Base-by-base conservation (phyloP, 345 rosid species). In the Boechera retrofracta region DNA sequence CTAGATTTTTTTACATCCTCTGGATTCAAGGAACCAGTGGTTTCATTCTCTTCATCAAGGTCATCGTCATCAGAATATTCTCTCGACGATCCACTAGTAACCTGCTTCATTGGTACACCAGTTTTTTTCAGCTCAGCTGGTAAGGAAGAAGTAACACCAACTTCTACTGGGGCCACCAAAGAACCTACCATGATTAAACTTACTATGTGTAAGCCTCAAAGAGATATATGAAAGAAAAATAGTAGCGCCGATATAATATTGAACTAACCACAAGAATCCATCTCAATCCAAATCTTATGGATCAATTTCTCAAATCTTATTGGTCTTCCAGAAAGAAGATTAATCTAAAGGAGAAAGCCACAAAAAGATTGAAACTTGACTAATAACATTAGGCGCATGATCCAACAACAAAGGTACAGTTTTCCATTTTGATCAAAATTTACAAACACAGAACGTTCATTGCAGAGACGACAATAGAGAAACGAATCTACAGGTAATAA, bases 21-120 rank as follows among this genome's bases (percentile, higher is more conserved):
- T 6, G 88, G 96, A 79, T 81, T 90, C 81, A 41, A 64, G 70
- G 82, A 75, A 44, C 85, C 92, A 48, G 88, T 81, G 35, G 86
- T 93, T 83, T 85, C 98, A 21, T 85, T 91, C 77, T 92, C 98
- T 68, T 89, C 94, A 63, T 95, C 94, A 82, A 91, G 88, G 33
- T 89, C 99, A 38, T 95, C 97, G 36, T 86, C 90, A 69, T 92
- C 95, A 21, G 98, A 90, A 88, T 92, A 89, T 10, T 92, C 97
- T 83, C 94, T 83, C 0, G 98, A 92, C 31, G 97, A 92, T n/a
- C 90, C 99, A 82, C 98, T 92, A 3, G 86, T 86, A 54, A 91
- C 83, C 85, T 89, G 97, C 90, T 86, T 86, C 47, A 71, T 75
- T 74, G 81, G 89, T 29, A 48, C 41, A 49, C 81, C 92, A 48